A percentile compares a stretch with the other conserved stretches of the same genome.
Conservation (phyloP, 2,329 filamentous ascomycete species). For the Seiridium cupressi region DNA sequence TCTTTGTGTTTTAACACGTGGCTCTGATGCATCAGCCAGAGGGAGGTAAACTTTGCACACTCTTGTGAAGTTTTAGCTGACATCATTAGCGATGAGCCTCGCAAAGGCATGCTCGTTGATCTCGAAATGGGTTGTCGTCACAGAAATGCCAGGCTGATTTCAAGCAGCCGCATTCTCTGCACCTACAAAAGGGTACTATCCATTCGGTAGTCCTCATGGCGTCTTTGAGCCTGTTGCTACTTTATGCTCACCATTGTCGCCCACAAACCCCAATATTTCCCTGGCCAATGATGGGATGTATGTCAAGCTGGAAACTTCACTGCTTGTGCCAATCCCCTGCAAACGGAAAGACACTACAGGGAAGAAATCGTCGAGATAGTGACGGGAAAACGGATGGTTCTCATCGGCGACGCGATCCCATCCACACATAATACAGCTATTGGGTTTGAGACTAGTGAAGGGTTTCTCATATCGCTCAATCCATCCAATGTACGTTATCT, state of each 20-base stretch:
- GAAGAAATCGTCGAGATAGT: conserved; percentile 27
- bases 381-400: conserved; percentile 32
- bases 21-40: background rate
- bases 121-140: conserved; percentile 63
- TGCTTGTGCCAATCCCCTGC: conserved; percentile 33
- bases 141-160: conserved; percentile 53
- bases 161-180: conserved; percentile 62
- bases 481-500: background rate
- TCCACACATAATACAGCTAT: conserved; percentile 37
- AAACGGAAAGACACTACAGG: conserved; percentile 36
- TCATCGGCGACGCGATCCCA: conserved; percentile 39
- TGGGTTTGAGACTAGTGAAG: conserved; percentile 31
- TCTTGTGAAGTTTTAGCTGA: conserved; percentile 61
- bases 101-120: conserved; percentile 65
- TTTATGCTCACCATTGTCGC: no score
- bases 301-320: conserved; percentile 29
- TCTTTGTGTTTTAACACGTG: no score
- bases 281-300: no score
- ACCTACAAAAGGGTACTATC: conserved; percentile 67
- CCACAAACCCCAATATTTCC: no score
- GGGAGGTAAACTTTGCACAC: conserved; percentile 51
- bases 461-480: background rate
- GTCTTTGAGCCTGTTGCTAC: conserved; percentile 18
- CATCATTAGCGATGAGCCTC: conserved; percentile 59
- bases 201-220: conserved; percentile 65